Conservation (phyloP, 768 basidiomycete genomes). For the Psilocybe cyanescens region DNA sequence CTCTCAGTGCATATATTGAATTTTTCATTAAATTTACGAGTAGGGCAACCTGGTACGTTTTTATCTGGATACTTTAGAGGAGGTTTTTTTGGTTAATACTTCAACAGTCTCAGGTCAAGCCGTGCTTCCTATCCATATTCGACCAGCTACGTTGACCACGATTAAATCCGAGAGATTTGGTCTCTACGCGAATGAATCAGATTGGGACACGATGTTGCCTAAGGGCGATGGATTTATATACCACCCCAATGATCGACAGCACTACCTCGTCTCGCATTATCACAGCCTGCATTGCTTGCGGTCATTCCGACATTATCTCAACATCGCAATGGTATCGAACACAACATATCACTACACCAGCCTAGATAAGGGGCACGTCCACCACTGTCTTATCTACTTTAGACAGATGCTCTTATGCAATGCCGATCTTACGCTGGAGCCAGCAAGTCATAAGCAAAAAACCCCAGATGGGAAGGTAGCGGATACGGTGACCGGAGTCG, state of each 20-base stretch:
- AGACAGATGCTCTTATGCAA: slow-evolving; percentile 27
- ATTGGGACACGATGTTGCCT: slow-evolving; percentile 5
- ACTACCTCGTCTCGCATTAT: slow-evolving; percentile 5
- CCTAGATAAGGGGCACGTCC: slow-evolving; percentile 1
- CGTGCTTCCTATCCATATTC: too few relatives aligned
- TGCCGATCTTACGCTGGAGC: slow-evolving; percentile 25
- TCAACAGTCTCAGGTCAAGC: neutral
- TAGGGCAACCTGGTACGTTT: neutral
- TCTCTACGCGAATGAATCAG: neutral
- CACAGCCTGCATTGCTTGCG: slow-evolving; percentile 6
- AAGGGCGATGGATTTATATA: slow-evolving; percentile 5
- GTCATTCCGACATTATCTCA: slow-evolving; percentile 7
- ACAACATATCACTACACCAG: neutral
- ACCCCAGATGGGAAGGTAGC: neutral
- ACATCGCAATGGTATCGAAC: neutral
- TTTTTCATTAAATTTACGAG: neutral
- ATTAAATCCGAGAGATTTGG: slow-evolving; percentile 1
- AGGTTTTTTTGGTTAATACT: too few relatives aligned
- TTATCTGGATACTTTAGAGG: too few relatives aligned
- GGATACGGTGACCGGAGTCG: neutral
- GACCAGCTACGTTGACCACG: too few relatives aligned
- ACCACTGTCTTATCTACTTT: slow-evolving; percentile 29
- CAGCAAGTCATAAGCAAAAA: slow-evolving; percentile 26
- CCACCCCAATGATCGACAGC: neutral
- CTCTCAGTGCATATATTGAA: neutral